Evolutionary conservation across 2,329 filamentous ascomycete species (phyloP), one percentile per base, ranked within the genome.

Genomic region (Exophiala sp.): DNA sequence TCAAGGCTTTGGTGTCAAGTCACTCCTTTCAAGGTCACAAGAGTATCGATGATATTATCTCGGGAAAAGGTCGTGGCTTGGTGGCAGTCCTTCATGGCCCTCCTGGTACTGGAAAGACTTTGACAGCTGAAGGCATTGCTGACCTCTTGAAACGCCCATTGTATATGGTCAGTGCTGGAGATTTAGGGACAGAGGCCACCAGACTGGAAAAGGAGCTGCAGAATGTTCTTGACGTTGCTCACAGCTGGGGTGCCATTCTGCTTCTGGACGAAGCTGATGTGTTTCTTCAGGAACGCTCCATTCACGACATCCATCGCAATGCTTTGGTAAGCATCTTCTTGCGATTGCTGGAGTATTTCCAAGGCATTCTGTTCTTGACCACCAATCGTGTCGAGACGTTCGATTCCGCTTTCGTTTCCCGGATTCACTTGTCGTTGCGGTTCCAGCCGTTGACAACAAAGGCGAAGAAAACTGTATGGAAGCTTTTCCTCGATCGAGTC

Each of bases 341-440:
- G 2, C 84, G 90, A 0, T 78, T 92, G 52, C 77, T 96, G 0
- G 91, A 96, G 70, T 96, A 95, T 69, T 95, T 95, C 72, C 88
- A 95, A 66, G 91, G 91, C 2, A 95, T 95, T 49, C 70, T 95
- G 3, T 95, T 96, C 74, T 72, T 96, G 21, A 96, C 91, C 0
- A 95, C 91, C 2, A 95, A 95, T 68, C 83, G 90, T 1, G 89
- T 95, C 1, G 73, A 86, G 74, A 91, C 88, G 0, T 95, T 96
- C 65, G 91, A 96, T 63, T 89, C 94, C 58, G 91, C 91, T 0
- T 95, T 95, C 76, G 88, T 94, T 67, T 89, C 85, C 8, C 83
- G 91, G 20, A 64, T 64, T 29, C 89, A 95, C 68, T 86, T 95
- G 63, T 88, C 89, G 0, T 76, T 96, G 7, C 80, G 87, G 24